Evolutionary conservation across 2,329 filamentous ascomycete species (phyloP).

Genomic region (Xylaria sp.): DNA sequence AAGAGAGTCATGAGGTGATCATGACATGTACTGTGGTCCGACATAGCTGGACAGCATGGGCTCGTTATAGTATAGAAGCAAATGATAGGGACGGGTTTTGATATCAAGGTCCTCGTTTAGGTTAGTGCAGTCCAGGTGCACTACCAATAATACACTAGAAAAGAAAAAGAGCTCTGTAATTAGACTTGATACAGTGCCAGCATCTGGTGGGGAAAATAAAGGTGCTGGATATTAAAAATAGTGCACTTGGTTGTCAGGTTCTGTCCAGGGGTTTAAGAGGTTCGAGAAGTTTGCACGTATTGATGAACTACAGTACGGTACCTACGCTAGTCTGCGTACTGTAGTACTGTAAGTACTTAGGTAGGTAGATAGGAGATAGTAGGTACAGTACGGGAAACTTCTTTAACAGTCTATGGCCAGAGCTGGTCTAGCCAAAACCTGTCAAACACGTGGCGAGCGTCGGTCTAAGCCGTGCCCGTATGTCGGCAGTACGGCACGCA

Average conservation of each 20-base stretch:
- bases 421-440: conserved; percentile 19
- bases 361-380: no score
- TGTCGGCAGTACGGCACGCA: conserved; percentile 14
- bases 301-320: no score
- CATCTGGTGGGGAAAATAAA: background rate
- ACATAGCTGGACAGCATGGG: background rate
- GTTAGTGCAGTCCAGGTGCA: background rate
- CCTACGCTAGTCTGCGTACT: no score
- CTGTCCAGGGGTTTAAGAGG: background rate
- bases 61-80: background rate
- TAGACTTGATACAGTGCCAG: background rate
- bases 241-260: background rate
- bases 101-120: background rate
- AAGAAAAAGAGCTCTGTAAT: background rate
- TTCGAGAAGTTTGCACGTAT: background rate
- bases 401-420: no score
- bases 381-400: no score
- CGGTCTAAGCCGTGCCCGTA: conserved; percentile 9
- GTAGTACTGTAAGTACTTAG: no score
- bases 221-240: background rate
- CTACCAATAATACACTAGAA: background rate
- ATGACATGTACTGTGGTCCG: background rate
- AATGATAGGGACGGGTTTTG: background rate
- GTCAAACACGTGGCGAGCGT: conserved; percentile 26
- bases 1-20: background rate